Evolutionary conservation across 805 yeast species (phyloP), one percentile per base, ranked within the genome.

Genomic region (Priceomyces fermenticarens): DNA sequence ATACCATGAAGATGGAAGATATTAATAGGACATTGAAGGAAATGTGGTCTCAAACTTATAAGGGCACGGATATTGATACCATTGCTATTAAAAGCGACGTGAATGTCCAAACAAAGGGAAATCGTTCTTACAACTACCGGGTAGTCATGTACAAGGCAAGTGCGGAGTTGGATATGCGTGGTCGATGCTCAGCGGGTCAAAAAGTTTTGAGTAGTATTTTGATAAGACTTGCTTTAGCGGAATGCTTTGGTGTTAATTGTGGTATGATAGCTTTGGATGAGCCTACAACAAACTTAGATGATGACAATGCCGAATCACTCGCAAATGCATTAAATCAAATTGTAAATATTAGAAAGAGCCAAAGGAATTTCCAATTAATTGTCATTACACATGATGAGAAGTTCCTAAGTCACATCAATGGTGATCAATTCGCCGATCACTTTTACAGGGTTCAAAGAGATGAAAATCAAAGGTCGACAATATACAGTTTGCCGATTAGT

Each of bases 181-280:
- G 99, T 0, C 69, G 99, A 43, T 93, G 99, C 60, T 88, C 97
- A 1, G 98, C 99, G 0, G 99, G 99, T 0, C 99, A 93, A 62
- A 88, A 89, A 54, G 97, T 93, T 3, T 64, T 93, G 35, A 97
- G 98, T 0, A 84, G 95, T 30, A 90, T 93, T 36, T 81, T 93
- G 26, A 91, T 93, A 42, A 73, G 99, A 41, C 65, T 93, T 41
- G 97, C 97, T 0, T 68, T 93, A 36, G 93, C 98, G 1, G 98
- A 93, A 62, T 88, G 97, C 54, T 91, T 93, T 68, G 98, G 99
- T 6, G 75, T 82, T 1, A 88, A 86, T 56, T 91, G 97, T 67
- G 99, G 99, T 37, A 85, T 93, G 63, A 88, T 93, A 52, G 96
- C 98, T 0, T 71, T 93, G 30, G 99, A 93, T 63, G 99, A 93